A percentile compares a stretch with the other conserved stretches of the same genome.
These are phyloP conservation scores for Trametes maxima DNA, from an alignment of 768 basidiomycete genomes.

Conservation along the genomic window DNA sequence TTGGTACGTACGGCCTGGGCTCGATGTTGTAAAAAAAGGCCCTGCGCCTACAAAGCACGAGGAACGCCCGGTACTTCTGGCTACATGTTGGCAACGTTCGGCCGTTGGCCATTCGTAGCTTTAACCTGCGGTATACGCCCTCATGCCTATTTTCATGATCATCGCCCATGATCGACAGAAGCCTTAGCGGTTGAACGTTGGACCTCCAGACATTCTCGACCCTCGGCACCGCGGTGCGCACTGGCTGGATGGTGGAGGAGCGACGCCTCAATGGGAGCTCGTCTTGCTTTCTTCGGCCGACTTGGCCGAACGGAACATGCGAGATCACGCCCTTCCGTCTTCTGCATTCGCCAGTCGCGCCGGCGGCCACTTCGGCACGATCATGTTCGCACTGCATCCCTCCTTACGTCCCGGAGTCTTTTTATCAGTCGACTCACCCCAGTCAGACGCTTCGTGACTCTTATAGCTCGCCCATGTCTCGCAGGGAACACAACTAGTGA, in stretches of 20 bases:
- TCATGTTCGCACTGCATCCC: background rate
- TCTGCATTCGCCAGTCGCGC: background rate
- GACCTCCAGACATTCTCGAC: no score
- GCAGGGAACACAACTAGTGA: background rate
- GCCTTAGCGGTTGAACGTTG: no score
- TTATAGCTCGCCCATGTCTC: constrained; percentile 6
- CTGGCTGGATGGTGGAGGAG: background rate
- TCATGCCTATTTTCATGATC: no score
- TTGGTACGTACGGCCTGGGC: no score
- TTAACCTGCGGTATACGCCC: no score
- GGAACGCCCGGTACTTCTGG: no score
- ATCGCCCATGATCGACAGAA: no score
- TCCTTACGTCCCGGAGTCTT: background rate
- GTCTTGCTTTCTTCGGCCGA: background rate
- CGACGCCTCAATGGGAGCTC: background rate
- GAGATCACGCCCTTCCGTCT: background rate
- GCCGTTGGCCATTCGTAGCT: no score
- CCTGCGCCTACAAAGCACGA: no score
- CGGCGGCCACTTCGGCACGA: background rate
- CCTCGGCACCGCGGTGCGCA: no score
- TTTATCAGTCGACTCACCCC: background rate
- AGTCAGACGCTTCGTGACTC: background rate
- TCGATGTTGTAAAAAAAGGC: no score
- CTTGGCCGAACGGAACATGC: background rate
- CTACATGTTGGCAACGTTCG: no score